phyloP scores from a whole-genome alignment of 116 monocot species.

The Phalaenopsis hybrid region DNA sequence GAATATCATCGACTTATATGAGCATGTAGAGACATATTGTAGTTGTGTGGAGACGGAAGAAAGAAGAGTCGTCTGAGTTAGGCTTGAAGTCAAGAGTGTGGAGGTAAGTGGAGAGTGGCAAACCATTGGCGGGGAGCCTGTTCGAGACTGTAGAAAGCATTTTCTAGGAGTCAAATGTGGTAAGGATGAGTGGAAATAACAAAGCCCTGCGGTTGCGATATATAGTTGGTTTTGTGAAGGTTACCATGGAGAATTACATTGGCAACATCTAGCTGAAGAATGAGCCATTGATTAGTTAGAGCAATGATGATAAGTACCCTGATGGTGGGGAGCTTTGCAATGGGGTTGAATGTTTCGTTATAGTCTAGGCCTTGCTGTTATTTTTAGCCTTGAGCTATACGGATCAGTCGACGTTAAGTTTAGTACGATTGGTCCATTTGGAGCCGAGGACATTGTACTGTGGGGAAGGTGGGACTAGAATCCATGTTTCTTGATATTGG shows the following conservation, averaged over 20 bases:
- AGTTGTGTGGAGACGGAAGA: too few relatives aligned
- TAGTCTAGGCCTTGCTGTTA: not conserved
- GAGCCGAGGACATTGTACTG: too few relatives aligned
- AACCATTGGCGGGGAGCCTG: not conserved
- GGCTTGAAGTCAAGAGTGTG: too few relatives aligned
- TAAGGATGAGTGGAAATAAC: not conserved
- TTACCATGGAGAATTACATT: not conserved
- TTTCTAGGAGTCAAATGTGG: not conserved
- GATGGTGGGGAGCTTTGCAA: not conserved
- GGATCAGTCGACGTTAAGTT: too few relatives aligned
- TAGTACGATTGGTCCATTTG: too few relatives aligned
- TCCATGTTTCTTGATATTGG: too few relatives aligned
- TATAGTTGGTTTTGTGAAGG: not conserved
- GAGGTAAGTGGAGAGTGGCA: not conserved
- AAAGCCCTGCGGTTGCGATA: not conserved
- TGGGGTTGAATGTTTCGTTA: not conserved
- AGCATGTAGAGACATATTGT: too few relatives aligned
- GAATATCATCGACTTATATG: too few relatives aligned
- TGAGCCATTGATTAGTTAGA: not conserved
- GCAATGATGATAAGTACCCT: not conserved
- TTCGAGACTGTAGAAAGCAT: not conserved
- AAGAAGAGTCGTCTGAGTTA: too few relatives aligned
- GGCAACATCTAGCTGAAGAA: not conserved
- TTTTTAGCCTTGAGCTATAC: too few relatives aligned
- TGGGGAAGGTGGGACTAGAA: too few relatives aligned